phyloP scores from a whole-genome alignment of 179 eudicot species.

The Spinacia oleracea region DNA sequence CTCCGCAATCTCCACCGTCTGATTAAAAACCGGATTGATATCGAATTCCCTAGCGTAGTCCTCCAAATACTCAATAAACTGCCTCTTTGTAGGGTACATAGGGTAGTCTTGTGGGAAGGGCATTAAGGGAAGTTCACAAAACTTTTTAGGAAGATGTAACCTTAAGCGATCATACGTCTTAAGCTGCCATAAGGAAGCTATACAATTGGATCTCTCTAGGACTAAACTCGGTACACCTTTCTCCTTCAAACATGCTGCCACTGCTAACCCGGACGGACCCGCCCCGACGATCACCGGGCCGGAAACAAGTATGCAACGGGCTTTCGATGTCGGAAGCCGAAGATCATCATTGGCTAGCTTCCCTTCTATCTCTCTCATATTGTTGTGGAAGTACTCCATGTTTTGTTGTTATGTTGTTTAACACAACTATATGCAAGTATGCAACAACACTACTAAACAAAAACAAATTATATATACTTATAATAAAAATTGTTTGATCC shows the following conservation, averaged over 20 bases:
- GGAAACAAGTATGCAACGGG: slow-evolving; percentile 32
- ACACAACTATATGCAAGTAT: too few species aligned
- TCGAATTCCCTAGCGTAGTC: slow-evolving; percentile 44
- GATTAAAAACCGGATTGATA: slow-evolving; percentile 43
- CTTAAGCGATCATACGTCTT: slow-evolving; percentile 56
- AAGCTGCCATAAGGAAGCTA: slow-evolving; percentile 56
- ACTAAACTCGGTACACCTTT: slow-evolving; percentile 45
- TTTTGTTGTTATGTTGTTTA: too few species aligned
- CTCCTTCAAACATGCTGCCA: slow-evolving; percentile 51
- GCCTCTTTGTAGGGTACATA: slow-evolving; percentile 44
- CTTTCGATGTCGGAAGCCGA: background rate
- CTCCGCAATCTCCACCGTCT: slow-evolving; percentile 44
- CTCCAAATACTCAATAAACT: slow-evolving; percentile 51
- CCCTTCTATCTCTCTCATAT: slow-evolving; percentile 38
- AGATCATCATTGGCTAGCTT: slow-evolving; percentile 42
- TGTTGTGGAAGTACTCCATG: slow-evolving; percentile 26
- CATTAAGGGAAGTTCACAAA: slow-evolving; percentile 54
- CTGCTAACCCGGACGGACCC: slow-evolving; percentile 67
- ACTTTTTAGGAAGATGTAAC: slow-evolving; percentile 58
- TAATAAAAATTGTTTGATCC: too few species aligned
- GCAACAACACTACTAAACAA: background rate
- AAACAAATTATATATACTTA: background rate
- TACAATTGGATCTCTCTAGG: slow-evolving; percentile 46
- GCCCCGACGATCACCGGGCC: slow-evolving; percentile 64
- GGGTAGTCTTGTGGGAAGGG: slow-evolving; percentile 50